Base-by-base conservation (phyloP, 768 basidiomycete species). In the Amyloporia xantha region DNA sequence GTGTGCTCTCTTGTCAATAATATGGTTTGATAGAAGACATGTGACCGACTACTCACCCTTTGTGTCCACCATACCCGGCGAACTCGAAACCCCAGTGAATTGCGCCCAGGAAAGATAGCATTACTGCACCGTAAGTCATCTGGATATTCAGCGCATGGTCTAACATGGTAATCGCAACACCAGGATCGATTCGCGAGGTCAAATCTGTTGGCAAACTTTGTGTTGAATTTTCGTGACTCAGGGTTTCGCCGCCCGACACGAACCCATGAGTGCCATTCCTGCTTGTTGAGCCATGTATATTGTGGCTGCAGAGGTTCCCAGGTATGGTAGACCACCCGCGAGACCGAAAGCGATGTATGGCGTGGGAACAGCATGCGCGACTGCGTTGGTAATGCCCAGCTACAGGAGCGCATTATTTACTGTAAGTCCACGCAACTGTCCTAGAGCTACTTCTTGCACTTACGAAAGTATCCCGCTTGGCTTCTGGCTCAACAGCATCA, bases 11-110 rank as follows among this genome's bases (percentile, higher is more conserved):
- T 45, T 15, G 39, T 47, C 12, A 46, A 24, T 3, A 19, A 43
- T 40, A 15, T 35, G 2, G n/a, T 28, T 15, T 13, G 2, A 2
- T 27, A 19, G 2, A 13, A 9, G 6, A n/a, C 4, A 27, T 5
- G 25, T 5, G 41, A 9, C 20, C 10, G 11, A 40, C 4, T 9
- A 52, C 58, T 28, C 47, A 90, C 1, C 92, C 91, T 50, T 94
- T 80, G 40, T 76, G 69, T 7, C 94, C 94, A 21, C 91, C 90
- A 43, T 81, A 80, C 3, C 79, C 86, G 0, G 91, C 75, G 58
- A 95, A 92, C 65, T 98, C 93, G 80, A 97, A 89, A 12, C 95
- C 94, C 94, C 95, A 97, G 63, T 93, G 91, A 17, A 94, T 62
- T 10, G 91, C 91, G 47, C 91, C 93, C 23, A 98, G 77, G 79